These are phyloP conservation scores for Botrytis deweyae DNA, from an alignment of 2,329 filamentous ascomycete species.

Conservation along the genomic window DNA sequence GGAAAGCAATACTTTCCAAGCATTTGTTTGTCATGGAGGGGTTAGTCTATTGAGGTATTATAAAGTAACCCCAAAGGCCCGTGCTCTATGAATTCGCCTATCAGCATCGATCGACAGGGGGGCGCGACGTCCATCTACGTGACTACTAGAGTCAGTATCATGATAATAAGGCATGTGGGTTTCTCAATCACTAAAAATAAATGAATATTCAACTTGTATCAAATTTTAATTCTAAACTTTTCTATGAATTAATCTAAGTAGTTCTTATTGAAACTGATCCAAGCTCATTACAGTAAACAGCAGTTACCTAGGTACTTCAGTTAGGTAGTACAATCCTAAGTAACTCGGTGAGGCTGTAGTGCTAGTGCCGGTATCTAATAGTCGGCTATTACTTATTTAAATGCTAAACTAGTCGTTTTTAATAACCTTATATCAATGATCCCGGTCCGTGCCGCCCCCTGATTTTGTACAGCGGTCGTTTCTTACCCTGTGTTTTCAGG, in stretches of 20 bases:
- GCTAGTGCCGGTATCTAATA: neutral
- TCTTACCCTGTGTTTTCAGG: neutral
- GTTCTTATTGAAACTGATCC: neutral
- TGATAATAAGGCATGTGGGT: neutral
- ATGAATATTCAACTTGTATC: rapidly evolving
- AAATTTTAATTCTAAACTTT: neutral
- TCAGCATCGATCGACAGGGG: neutral
- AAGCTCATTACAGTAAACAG: neutral
- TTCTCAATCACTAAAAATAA: neutral
- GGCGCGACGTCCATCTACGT: neutral
- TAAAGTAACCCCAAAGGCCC: neutral
- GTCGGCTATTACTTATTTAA: too few relatives aligned
- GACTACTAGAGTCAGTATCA: neutral
- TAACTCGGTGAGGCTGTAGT: neutral
- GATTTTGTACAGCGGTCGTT: neutral
- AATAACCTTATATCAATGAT: neutral
- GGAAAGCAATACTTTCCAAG: neutral
- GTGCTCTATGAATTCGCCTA: neutral
- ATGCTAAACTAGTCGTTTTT: neutral
- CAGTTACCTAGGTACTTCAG: neutral
- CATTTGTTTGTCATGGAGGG: neutral
- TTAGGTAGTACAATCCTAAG: neutral
- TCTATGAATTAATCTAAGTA: neutral
- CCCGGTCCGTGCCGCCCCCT: neutral
- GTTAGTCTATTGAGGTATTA: neutral